These are phyloP conservation scores for Oxyria digyna DNA, from an alignment of 148 eudicot genomes.

Conservation along the genomic window DNA sequence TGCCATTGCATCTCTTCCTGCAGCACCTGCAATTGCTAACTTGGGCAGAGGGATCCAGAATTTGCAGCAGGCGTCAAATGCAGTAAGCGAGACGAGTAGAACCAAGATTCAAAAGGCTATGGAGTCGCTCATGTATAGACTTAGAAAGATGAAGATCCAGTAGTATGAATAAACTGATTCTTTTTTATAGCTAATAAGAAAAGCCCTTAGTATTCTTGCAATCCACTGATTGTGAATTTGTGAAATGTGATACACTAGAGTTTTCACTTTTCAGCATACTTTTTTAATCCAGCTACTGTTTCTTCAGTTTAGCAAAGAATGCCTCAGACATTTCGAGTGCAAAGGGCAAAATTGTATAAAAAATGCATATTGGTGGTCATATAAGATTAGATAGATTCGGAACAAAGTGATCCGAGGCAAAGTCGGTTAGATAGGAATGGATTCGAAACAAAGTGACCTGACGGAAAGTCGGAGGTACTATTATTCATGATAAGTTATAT, in stretches of 20 bases:
- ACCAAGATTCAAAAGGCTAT: conserved; percentile 62
- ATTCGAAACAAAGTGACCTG: too few relatives aligned
- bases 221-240: conserved; percentile 1
- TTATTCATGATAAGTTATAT: too few relatives aligned
- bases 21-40: conserved; percentile 63
- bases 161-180: conserved; percentile 10
- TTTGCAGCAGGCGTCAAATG: conserved; percentile 40
- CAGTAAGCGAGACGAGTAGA: conserved; percentile 35
- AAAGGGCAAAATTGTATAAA: too few relatives aligned
- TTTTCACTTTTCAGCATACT: background rate
- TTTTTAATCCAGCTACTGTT: background rate
- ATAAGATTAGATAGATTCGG: too few relatives aligned
- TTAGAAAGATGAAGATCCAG: conserved; percentile 40
- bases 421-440: too few relatives aligned
- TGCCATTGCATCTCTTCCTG: conserved; percentile 56
- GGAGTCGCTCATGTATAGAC: conserved; percentile 61
- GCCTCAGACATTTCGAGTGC: too few relatives aligned
- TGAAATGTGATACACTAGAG: background rate
- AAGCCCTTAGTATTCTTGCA: conserved; percentile 1
- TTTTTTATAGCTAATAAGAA: background rate
- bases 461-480: too few relatives aligned
- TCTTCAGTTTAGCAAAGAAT: background rate
- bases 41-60: conserved; percentile 63
- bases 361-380: too few relatives aligned
- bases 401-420: too few relatives aligned